A percentile compares a stretch with the other conserved stretches of the same genome.
These are phyloP conservation scores for Cryomyces antarcticus DNA, from an alignment of 495 filamentous ascomycete species.

Conservation along the genomic window DNA sequence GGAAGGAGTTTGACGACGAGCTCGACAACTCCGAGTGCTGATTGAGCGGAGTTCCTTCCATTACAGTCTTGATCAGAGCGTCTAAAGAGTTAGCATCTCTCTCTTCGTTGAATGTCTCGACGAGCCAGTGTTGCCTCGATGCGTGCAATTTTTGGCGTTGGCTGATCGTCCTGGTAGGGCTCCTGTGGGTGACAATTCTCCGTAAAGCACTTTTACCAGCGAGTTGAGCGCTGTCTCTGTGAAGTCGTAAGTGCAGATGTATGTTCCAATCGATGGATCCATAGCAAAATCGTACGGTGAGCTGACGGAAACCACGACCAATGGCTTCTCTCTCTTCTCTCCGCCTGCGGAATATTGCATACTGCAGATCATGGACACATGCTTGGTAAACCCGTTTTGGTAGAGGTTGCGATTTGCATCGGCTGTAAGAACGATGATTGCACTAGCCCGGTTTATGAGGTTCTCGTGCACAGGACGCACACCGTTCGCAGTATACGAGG, in stretches of 20 bases:
- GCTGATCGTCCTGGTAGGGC: conserved; percentile 55
- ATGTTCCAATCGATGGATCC: conserved; percentile 68
- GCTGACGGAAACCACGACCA: conserved; percentile 75
- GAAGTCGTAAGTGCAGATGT: conserved; percentile 85
- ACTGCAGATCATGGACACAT: conserved; percentile 86
- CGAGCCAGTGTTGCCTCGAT: conserved; percentile 73
- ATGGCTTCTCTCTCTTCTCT: conserved; percentile 37
- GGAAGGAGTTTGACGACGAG: conserved; percentile 55
- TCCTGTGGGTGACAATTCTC: conserved; percentile 51
- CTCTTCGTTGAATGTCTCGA: conserved; percentile 62
- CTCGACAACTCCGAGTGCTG: conserved; percentile 40
- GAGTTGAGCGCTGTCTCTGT: conserved; percentile 75
- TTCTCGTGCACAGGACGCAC: conserved; percentile 78
- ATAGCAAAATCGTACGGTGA: conserved; percentile 92
- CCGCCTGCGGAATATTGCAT: conserved; percentile 34
- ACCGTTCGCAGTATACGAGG: conserved; percentile 78
- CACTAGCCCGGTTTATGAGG: conserved; percentile 65
- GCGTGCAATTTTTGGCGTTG: conserved; percentile 67
- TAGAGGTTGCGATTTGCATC: conserved; percentile 82
- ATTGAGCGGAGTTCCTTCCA: conserved; percentile 32
- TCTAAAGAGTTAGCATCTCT: conserved; percentile 51
- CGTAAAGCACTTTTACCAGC: conserved; percentile 61
- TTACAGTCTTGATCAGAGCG: conserved; percentile 41
- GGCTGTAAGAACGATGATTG: conserved; percentile 71
- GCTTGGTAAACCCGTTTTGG: conserved; percentile 79